Base-by-base conservation (phyloP, 2,329 filamentous ascomycete genomes). In the Ceratocystis diversiconidia region DNA sequence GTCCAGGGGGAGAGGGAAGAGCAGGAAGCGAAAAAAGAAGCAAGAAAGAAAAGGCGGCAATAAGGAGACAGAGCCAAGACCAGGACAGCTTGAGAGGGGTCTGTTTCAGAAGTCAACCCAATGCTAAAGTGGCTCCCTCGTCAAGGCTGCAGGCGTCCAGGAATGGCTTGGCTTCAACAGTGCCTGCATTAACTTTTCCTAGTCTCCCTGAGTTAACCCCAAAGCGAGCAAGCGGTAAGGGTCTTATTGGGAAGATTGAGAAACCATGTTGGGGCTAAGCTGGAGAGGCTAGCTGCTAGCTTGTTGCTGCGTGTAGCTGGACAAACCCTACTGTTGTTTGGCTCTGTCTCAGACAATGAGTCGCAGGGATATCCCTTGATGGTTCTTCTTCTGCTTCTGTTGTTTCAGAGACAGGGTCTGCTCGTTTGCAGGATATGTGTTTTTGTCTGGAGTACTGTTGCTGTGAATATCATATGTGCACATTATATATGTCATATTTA, bases 41-140 rank as follows among this genome's bases (percentile, higher is more conserved):
- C 17, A 1, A 22, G 52, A 28, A 57, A 30, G 22, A 22, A 50
- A 50, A n/a, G 46, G 46, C 46, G 46, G 46, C 46, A 50, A 50
- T 50, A 57, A 57, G 52, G 52, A 57, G 25, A 30, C 52, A 10
- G 22, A 61, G 19, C 22, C 7, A 55, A 36, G 59, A 55, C 32
- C 10, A 36, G 32, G 32, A 12, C 32, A 12, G 32, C 8, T 36
- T 36, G 32, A 36, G 32, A 36, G 32, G 32, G 32, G 32, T 43
- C n/a, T 57, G 64, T 65, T 65, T 65, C 64, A 65, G 64, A 65
- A 62, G 22, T 52, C 32, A n/a, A 28, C 52, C 52, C 52, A 19
- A 43, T 61, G n/a, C 41, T 36, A 65, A 59, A 55, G 36, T 50
- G 43, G 64, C 25, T 36, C 36, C 55, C 59, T 61, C 55, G 55